Base-by-base conservation (phyloP, 768 basidiomycete genomes). In the Tulasnella sp. region DNA sequence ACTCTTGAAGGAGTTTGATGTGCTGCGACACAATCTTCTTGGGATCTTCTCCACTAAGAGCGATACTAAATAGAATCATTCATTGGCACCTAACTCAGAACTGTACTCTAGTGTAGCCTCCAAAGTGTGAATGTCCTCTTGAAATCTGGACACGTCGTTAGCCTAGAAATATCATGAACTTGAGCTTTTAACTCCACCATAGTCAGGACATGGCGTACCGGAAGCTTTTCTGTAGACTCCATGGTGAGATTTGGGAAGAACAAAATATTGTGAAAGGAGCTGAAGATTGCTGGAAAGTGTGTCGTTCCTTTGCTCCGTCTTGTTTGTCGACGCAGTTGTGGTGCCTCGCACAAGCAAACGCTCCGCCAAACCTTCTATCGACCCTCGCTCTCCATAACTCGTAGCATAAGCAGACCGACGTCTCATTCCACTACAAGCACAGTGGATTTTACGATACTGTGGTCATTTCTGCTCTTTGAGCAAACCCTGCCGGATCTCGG, bases 1-100 rank as follows among this genome's bases (percentile, higher is more conserved):
- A 93, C 42, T 81, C 82, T 78, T 92, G 91, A 40, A 92, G 81
- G 3, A 90, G 81, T 75, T 85, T 85, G 78, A 92, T 92, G 76
- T 92, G 90, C 16, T 82, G 80, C 74, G 87, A 86, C 29, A 89
- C 86, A 8, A 90, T 85, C 65, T 80, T 80, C 52, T 88, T 85
- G 0, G 88, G 84, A 67, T 88, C 84, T 72, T 83, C 82, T 59
- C 71, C 69, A 78, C 79, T 39, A 84, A 85, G 16, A 14, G 32
- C n/a, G n/a, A n/a, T n/a, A n/a, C n/a, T n/a, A n/a, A n/a, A n/a
- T n/a, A n/a, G n/a, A n/a, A n/a, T n/a, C n/a, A n/a, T n/a, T n/a
- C n/a, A n/a, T n/a, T n/a, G n/a, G n/a, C n/a, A n/a, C n/a, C n/a
- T n/a, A n/a, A 32, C 19, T 1, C 19, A 59, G n/a, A 7, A 1